Evolutionary conservation across 2,329 filamentous ascomycete species (phyloP).

Genomic region (Lomentospora prolificans): DNA sequence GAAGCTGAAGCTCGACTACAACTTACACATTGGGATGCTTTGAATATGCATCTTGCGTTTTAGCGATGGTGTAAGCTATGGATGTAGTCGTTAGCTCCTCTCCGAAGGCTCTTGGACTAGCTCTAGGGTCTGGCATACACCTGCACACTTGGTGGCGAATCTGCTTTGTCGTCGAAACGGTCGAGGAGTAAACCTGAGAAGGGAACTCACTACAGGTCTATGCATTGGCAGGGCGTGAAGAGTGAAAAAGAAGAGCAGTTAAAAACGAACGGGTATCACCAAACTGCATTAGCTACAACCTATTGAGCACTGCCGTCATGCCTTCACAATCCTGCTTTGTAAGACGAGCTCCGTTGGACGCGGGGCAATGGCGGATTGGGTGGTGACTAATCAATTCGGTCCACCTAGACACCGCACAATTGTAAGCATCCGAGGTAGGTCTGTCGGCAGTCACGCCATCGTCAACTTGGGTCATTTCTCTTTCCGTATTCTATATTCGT

Average conservation of each 20-base stretch:
- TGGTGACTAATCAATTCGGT: neutral
- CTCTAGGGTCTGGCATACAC: neutral
- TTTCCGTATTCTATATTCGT: neutral
- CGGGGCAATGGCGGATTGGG: no score
- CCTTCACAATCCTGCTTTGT: neutral
- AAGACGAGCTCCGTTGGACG: neutral
- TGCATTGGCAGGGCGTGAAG: neutral
- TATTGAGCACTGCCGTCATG: neutral
- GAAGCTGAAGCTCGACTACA: no score
- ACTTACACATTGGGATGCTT: constrained; percentile 9
- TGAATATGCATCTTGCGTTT: constrained; percentile 8
- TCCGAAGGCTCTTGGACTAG: neutral
- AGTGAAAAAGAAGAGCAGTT: neutral
- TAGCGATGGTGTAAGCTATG: neutral
- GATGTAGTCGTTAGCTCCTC: neutral
- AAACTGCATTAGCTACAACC: no score
- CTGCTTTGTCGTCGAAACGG: neutral
- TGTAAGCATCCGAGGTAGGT: neutral
- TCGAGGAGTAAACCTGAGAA: neutral
- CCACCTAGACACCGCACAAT: neutral
- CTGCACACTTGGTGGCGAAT: neutral
- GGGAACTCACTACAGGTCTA: neutral
- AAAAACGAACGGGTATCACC: neutral
- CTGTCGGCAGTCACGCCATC: neutral
- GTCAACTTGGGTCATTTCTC: neutral